These are phyloP conservation scores for Antitrichia curtipendula DNA, from an alignment of 225 moss, liverwort and hornwort genomes.

Conservation along the genomic window DNA sequence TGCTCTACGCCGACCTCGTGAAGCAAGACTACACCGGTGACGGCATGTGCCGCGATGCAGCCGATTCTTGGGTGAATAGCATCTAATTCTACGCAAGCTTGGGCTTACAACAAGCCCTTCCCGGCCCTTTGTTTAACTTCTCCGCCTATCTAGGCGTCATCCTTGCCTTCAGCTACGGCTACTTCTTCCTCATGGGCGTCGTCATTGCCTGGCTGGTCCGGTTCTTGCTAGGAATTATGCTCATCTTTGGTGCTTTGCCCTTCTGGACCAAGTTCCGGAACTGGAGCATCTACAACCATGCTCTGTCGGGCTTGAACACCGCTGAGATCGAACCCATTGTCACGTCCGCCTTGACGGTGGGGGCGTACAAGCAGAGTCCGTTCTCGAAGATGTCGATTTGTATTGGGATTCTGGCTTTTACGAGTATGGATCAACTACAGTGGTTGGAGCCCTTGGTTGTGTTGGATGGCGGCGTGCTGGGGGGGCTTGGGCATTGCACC, in stretches of 20 bases:
- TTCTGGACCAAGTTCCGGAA: constrained; percentile 46
- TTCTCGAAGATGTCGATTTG: constrained; percentile 29
- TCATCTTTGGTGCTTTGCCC: constrained; percentile 40
- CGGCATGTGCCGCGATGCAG: constrained; percentile 16
- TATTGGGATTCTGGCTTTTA: constrained; percentile 41
- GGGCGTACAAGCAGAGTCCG: constrained; percentile 39
- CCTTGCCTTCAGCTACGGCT: constrained; percentile 35
- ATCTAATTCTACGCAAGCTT: constrained; percentile 54
- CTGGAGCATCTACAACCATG: constrained; percentile 40
- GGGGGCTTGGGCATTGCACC: constrained; percentile 29
- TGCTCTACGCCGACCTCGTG: constrained; percentile 46
- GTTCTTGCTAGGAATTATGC: constrained; percentile 32
- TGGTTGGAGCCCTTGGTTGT: constrained; percentile 45
- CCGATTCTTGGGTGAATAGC: constrained; percentile 32
- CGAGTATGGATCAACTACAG: constrained; percentile 44
- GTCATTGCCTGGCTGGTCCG: constrained; percentile 33
- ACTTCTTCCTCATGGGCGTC: constrained; percentile 23
- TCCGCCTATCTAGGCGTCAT: constrained; percentile 43
- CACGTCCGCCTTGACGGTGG: constrained; percentile 36
- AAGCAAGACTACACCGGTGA: constrained; percentile 19
- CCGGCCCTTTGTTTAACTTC: constrained; percentile 58
- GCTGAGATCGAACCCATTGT: constrained; percentile 51
- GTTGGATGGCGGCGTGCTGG: constrained; percentile 13
- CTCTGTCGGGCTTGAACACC: constrained; percentile 46
- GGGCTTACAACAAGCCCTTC: constrained; percentile 38